Conservation (phyloP, 2,329 filamentous ascomycete genomes). For the Colletotrichum coccodes region DNA sequence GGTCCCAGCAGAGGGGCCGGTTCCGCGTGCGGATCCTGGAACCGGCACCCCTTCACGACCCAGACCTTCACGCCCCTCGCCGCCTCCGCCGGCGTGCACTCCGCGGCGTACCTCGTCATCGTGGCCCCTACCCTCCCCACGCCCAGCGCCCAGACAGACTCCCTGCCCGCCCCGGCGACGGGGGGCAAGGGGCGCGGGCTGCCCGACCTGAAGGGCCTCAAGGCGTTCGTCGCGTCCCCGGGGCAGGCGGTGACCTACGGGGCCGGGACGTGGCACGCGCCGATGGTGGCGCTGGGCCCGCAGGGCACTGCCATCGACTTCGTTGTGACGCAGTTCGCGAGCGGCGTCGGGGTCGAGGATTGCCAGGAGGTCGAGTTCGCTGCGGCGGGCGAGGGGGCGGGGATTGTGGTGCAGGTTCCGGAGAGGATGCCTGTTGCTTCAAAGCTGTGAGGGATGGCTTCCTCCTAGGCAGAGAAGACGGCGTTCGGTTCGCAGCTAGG, state of each 20-base stretch:
- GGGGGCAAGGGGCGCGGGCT: constrained; percentile 61
- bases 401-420: constrained; percentile 48
- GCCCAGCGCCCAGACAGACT: constrained; percentile 42
- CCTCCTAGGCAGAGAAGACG: too few species aligned
- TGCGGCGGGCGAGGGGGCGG: constrained; percentile 49
- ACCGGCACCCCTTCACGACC: constrained; percentile 90
- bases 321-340: constrained; percentile 88
- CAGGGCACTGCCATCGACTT: constrained; percentile 76
- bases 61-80: constrained; percentile 90
- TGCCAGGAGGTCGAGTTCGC: constrained; percentile 78
- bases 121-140: constrained; percentile 79
- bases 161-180: constrained; percentile 50
- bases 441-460: constrained; percentile 25
- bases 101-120: constrained; percentile 79
- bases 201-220: constrained; percentile 77
- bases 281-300: constrained; percentile 86
- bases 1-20: constrained; percentile 25
- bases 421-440: constrained; percentile 23
- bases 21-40: constrained; percentile 83
- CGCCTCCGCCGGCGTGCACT: constrained; percentile 39
- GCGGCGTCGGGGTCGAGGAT: constrained; percentile 84
- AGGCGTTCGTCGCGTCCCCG: constrained; percentile 82
- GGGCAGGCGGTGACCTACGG: constrained; percentile 91
- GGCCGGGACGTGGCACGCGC: constrained; percentile 93
- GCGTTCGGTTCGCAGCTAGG: neutral